phyloP scores from a whole-genome alignment of 148 eudicot species.

The Selenicereus undatus region DNA sequence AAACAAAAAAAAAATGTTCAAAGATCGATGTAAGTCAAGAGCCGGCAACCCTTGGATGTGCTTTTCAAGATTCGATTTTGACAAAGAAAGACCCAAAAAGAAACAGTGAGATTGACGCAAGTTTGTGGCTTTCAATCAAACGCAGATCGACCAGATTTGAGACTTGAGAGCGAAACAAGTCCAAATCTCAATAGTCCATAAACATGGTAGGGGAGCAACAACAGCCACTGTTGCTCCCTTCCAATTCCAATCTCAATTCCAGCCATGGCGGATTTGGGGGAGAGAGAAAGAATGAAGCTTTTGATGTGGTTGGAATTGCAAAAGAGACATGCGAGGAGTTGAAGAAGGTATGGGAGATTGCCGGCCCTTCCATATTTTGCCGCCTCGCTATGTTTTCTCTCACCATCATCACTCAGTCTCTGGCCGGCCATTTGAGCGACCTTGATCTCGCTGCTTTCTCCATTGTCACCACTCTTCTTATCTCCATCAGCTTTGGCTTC shows the following conservation, averaged over 20 bases:
- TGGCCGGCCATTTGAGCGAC: slow-evolving; percentile 45
- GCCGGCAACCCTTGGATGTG: no score
- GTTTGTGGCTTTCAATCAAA: no score
- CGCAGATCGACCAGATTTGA: no score
- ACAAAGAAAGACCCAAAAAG: no score
- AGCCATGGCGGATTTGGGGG: slow-evolving; percentile 1
- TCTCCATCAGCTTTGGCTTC: slow-evolving; percentile 43
- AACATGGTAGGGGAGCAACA: slow-evolving; percentile 18
- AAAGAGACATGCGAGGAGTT: slow-evolving; percentile 24
- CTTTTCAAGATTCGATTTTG: no score
- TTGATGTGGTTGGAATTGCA: not conserved
- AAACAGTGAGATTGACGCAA: no score
- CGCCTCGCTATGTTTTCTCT: slow-evolving; percentile 31
- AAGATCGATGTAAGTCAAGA: no score
- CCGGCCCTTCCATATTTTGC: slow-evolving; percentile 39
- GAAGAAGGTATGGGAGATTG: slow-evolving; percentile 37
- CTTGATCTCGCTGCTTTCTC: slow-evolving; percentile 48
- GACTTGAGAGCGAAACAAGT: not conserved
- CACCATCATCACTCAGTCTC: slow-evolving; percentile 31
- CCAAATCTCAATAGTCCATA: not conserved
- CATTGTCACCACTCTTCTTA: slow-evolving; percentile 43
- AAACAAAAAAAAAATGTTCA: no score
- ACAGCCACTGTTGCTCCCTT: slow-evolving; percentile 12
- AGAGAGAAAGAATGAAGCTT: not conserved
- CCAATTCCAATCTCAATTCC: not conserved